Percentiles rank a stretch among this genome's conserved stretches.
Evolutionary conservation across 495 filamentous ascomycete genomes (phyloP).

Genomic region (Bombardia bombarda): DNA sequence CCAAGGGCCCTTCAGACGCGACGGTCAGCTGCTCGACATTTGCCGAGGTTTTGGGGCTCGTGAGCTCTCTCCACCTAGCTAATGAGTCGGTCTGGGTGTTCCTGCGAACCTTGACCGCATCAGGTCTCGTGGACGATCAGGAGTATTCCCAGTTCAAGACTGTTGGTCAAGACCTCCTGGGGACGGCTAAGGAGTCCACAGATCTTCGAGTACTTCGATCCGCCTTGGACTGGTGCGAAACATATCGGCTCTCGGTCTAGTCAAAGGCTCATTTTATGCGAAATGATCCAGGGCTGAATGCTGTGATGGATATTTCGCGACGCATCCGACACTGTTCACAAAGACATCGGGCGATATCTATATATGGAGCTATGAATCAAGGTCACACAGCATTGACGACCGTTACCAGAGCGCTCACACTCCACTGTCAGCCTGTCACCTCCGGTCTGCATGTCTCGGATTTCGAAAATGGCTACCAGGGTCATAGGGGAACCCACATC

Average conservation of each 20-base stretch:
- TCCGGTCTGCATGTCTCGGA: too few species aligned
- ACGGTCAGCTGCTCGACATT: slow-evolving; percentile 18
- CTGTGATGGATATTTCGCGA: too few species aligned
- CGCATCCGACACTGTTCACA: too few species aligned
- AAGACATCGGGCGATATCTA: too few species aligned
- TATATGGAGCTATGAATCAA: too few species aligned
- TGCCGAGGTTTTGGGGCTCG: slow-evolving; percentile 31
- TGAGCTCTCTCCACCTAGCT: slow-evolving; percentile 37
- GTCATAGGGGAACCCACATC: too few species aligned
- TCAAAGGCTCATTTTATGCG: background rate
- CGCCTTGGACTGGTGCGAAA: slow-evolving; percentile 20
- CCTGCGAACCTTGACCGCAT: slow-evolving; percentile 36
- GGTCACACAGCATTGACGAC: too few species aligned
- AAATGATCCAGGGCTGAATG: background rate
- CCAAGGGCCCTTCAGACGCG: slow-evolving; percentile 1
- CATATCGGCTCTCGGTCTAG: slow-evolving; percentile 9
- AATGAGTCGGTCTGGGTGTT: slow-evolving; percentile 53
- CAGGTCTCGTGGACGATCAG: slow-evolving; percentile 19
- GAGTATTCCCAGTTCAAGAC: slow-evolving; percentile 21
- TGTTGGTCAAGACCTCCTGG: slow-evolving; percentile 10
- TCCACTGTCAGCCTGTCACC: too few species aligned
- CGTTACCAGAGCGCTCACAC: too few species aligned
- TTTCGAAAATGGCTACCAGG: too few species aligned
- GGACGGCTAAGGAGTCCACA: background rate
- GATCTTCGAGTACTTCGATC: slow-evolving; percentile 13